Evolutionary conservation across 2,329 filamentous ascomycete genomes (phyloP), one percentile per base, ranked within the genome.

Genomic region (Thermomyces lanuginosus): DNA sequence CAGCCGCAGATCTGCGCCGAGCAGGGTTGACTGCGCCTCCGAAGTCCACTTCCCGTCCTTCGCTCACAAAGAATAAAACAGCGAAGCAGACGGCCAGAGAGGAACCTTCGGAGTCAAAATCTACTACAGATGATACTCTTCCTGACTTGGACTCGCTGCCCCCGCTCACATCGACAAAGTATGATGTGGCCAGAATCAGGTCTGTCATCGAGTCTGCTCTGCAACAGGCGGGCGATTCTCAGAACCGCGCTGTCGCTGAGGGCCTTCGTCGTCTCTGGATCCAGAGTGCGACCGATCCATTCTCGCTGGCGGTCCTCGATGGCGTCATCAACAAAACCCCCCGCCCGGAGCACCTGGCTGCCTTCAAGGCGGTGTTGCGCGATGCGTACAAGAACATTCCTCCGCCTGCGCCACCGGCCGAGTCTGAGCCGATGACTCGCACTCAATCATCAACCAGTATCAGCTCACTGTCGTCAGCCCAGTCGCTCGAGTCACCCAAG

Each of bases 1-100:
- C 63, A 12, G 55, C 64, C 24, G 66, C 70, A 46, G 60, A 72
- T 37, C 70, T 72, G 55, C 58, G 60, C 34, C 61, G 46, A 33
- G 44, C 29, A 21, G 44, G 64, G 38, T 48, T 63, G 32, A 65
- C 60, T 43, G 46, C 41, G 21, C 32, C 49, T 16, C 54, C 60
- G 26, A 52, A 50, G 23, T 48, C 51, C 12, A 51, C 55, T 27
- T 55, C 58, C 29, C 51, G 49, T 14, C 40, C 51, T 16, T 32
- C 58, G 32, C 46, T 46, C 30, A n/a, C n/a, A n/a, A 33, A 33
- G 20, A 33, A 33, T 31, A 29, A 34, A 15, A 28, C 31, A 6
- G 25, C 30, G n/a, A 35, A 33, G 24, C 36, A 40, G n/a, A 16
- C 14, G 9, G 21, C 32, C 27, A 32, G 30, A 23, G 33, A 28